A percentile compares a stretch with the other conserved stretches of the same genome.
Evolutionary conservation across 768 basidiomycete species (phyloP).

Genomic region (Rickenella mellea): DNA sequence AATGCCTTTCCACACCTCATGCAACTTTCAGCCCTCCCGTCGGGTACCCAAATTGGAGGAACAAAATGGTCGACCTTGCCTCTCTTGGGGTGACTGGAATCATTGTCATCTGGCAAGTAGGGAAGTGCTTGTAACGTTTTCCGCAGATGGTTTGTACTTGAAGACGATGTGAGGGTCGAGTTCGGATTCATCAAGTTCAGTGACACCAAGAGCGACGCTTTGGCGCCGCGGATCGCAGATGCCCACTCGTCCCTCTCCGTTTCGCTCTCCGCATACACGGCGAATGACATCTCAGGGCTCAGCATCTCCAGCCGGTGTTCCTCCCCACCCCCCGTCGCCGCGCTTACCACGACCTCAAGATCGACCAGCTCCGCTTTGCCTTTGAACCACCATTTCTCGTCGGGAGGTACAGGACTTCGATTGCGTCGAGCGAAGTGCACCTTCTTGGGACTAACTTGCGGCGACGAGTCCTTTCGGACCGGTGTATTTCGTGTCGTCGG

Average conservation of each 20-base stretch:
- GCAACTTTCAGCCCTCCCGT: slow-evolving; percentile 71
- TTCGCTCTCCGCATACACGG: slow-evolving; percentile 50
- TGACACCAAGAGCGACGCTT: slow-evolving; percentile 57
- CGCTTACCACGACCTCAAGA: slow-evolving; percentile 57
- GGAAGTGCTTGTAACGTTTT: slow-evolving; percentile 66
- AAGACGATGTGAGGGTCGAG: slow-evolving; percentile 72
- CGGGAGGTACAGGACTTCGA: slow-evolving; percentile 16
- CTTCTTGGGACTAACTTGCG: slow-evolving; percentile 15
- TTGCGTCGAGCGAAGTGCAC: no score
- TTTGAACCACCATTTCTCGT: slow-evolving; percentile 68
- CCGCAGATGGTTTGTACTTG: slow-evolving; percentile 67
- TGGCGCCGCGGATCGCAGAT: slow-evolving; percentile 56
- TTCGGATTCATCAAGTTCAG: slow-evolving; percentile 67
- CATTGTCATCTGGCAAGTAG: slow-evolving; percentile 44
- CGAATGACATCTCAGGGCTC: slow-evolving; percentile 72
- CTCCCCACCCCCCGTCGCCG: slow-evolving; percentile 36
- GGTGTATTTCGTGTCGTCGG: slow-evolving; percentile 14
- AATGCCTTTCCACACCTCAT: slow-evolving; percentile 77
- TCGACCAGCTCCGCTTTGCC: slow-evolving; percentile 65
- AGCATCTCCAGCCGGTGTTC: slow-evolving; percentile 60
- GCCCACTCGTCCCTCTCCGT: slow-evolving; percentile 60
- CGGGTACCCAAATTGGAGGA: slow-evolving; percentile 89
- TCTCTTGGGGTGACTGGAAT: slow-evolving; percentile 27
- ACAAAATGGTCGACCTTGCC: slow-evolving; percentile 72
- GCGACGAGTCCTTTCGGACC: no score